Conservation (phyloP, 2,329 filamentous ascomycete species). For the Nemania sp. region DNA sequence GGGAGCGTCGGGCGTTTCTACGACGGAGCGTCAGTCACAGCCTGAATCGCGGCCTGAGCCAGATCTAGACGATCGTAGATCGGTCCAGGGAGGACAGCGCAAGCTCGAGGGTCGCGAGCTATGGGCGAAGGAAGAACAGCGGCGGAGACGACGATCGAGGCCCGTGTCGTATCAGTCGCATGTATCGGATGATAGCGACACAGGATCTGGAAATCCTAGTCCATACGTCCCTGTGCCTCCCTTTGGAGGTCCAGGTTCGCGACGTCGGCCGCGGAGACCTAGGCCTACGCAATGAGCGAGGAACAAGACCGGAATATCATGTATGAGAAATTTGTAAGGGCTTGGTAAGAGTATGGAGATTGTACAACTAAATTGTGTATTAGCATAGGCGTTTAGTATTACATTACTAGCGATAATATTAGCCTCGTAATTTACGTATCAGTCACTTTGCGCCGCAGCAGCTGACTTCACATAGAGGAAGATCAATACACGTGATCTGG, state of each 20-base stretch:
- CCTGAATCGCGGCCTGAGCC: neutral
- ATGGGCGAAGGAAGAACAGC: neutral
- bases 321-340: neutral
- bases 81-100: neutral
- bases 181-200: neutral
- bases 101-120: neutral
- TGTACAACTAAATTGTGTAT: neutral
- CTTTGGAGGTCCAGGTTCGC: constrained; percentile 14
- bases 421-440: neutral
- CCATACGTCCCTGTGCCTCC: constrained; percentile 10
- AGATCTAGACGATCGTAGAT: neutral
- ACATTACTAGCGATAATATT: no score
- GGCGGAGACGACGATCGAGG: no score
- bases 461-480: neutral
- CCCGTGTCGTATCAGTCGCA: neutral
- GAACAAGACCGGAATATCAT: neutral
- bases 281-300: neutral
- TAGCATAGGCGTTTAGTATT: neutral
- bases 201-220: neutral
- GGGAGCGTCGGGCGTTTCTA: neutral
- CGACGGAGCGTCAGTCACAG: neutral
- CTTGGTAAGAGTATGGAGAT: neutral
- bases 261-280: constrained; percentile 26
- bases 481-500: neutral
- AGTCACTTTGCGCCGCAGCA: neutral